phyloP scores from a whole-genome alignment of 2,329 filamentous ascomycete genomes.

The Colletotrichum orbiculare region DNA sequence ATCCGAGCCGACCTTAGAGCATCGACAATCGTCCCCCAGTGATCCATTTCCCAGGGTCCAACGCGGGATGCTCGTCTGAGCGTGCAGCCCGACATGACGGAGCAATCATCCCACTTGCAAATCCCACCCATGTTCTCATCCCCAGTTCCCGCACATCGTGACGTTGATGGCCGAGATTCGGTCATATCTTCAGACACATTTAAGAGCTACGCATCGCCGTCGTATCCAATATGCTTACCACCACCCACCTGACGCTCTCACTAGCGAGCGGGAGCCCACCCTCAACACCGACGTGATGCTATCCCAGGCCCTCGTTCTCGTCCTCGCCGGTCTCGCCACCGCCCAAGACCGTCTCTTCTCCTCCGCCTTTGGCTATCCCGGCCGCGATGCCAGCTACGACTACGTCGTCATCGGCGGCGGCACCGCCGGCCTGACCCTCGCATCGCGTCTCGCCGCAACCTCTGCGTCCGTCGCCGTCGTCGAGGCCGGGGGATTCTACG shows the following conservation, averaged over 20 bases:
- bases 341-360: conserved; percentile 26
- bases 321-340: neutral
- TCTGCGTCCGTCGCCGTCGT: conserved; percentile 49
- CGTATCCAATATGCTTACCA: neutral
- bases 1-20: conserved; percentile 12
- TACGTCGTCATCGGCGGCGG: conserved; percentile 50
- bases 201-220: neutral
- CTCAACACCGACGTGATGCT: conserved; percentile 3
- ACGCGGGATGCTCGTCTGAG: neutral
- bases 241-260: neutral
- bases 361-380: conserved; percentile 36
- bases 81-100: neutral
- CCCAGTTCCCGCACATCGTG: neutral
- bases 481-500: conserved; percentile 50
- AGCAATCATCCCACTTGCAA: neutral
- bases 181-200: neutral
- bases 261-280: neutral
- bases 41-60: conserved; percentile 6
- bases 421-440: conserved; percentile 49
- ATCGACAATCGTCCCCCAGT: neutral
- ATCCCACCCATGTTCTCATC: neutral
- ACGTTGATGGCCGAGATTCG: neutral
- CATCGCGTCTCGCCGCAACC: conserved; percentile 46
- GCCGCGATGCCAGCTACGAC: conserved; percentile 36
- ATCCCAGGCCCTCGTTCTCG: neutral